A percentile compares a stretch with the other conserved stretches of the same genome.
These are phyloP conservation scores for Penicillium sp. DNA, from an alignment of 2,329 filamentous ascomycete species.

Conservation along the genomic window DNA sequence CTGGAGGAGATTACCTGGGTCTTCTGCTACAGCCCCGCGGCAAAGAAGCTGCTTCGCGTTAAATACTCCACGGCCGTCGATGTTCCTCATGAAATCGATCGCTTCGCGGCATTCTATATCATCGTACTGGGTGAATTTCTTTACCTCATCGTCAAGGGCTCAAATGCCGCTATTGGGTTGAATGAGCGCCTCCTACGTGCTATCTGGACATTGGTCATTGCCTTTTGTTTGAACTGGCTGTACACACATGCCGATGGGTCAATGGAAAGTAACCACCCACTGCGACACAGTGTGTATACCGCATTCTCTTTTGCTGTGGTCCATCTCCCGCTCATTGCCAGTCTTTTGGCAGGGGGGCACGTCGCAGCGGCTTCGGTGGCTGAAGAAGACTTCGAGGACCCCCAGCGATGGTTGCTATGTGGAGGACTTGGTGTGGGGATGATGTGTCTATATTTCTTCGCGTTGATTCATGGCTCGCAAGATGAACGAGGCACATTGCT, in stretches of 20 bases:
- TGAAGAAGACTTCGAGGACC: constrained; percentile 45
- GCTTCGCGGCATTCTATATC: constrained; percentile 57
- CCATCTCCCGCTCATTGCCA: constrained; percentile 52
- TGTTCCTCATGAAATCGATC: constrained; percentile 55
- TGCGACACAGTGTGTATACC: constrained; percentile 51
- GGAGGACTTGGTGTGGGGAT: constrained; percentile 52
- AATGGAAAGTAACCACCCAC: constrained; percentile 48
- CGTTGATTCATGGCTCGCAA: constrained; percentile 47
- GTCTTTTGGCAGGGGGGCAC: constrained; percentile 54
- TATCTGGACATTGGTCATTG: constrained; percentile 55
- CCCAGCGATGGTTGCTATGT: constrained; percentile 54
- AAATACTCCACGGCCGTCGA: constrained; percentile 55
- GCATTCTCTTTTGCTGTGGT: constrained; percentile 53
- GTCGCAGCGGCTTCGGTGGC: constrained; percentile 48
- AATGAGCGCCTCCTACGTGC: constrained; percentile 51
- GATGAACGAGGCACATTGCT: constrained; percentile 39
- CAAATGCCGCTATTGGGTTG: constrained; percentile 51
- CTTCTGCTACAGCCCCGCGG: constrained; percentile 50
- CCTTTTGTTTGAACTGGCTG: constrained; percentile 57
- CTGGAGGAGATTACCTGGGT: constrained; percentile 52
- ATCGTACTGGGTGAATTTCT: constrained; percentile 58
- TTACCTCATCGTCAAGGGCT: constrained; percentile 54
- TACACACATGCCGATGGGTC: constrained; percentile 56
- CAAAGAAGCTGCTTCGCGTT: constrained; percentile 48
- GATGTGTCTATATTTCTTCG: constrained; percentile 45